Percentiles rank a stretch among this genome's conserved stretches.
Conservation (phyloP, 371 early-diverging fungal genomes). For the Smittium culicis region DNA sequence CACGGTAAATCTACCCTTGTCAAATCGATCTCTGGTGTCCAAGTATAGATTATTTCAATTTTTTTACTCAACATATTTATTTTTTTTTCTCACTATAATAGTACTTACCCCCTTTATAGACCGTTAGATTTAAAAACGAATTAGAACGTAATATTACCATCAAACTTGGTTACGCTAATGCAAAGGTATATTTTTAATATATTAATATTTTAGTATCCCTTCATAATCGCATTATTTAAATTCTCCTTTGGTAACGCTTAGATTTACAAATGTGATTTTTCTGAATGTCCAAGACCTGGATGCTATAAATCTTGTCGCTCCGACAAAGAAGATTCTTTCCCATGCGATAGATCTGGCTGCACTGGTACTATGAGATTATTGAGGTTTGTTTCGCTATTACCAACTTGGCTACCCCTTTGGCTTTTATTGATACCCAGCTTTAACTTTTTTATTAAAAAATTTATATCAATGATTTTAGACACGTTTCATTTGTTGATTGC, state of each 20-base stretch:
- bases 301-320: conserved; percentile 85
- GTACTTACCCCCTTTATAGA: conserved; percentile 34
- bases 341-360: conserved; percentile 87
- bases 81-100: not conserved
- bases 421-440: no score
- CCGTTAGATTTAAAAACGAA: conserved; percentile 99
- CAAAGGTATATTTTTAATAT: conserved; percentile 72
- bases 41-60: conserved; percentile 18
- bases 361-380: conserved; percentile 73
- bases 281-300: conserved; percentile 88
- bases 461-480: conserved; percentile 40
- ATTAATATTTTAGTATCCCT: no score
- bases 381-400: no score
- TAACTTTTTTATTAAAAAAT: no score
- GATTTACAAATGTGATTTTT: conserved; percentile 92
- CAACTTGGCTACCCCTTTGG: no score
- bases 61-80: conserved; percentile 1
- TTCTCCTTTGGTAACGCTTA: conserved; percentile 21
- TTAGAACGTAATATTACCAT: conserved; percentile 99
- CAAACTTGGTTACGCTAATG: conserved; percentile 99
- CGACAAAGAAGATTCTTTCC: conserved; percentile 71
- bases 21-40: conserved; percentile 97
- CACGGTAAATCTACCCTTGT: conserved; percentile 99
- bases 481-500: conserved; percentile 99
- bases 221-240: no score